Evolutionary conservation across 805 yeast species (phyloP), one percentile per base, ranked within the genome.

Genomic region (Debaryomyces hansenii): DNA sequence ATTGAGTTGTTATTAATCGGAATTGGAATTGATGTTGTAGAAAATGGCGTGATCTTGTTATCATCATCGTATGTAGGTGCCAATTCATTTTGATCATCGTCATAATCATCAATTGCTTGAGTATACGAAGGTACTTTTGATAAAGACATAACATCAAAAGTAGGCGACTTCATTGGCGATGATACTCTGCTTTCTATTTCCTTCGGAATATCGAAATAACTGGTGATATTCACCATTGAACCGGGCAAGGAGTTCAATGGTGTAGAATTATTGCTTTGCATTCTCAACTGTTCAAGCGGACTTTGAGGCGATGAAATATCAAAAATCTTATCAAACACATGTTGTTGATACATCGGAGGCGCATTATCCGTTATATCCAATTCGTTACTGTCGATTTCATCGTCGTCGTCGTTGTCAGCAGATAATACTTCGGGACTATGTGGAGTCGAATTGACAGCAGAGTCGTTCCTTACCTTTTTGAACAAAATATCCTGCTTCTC

Each of bases 291-390:
- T 47, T 70, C 75, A 32, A 65, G 44, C 0, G 75, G 75, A 15
- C 72, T 56, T 44, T 60, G 66, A 2, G 66, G 65, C 27, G 62
- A 55, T 20, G 58, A 56, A 36, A 64, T 56, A 55, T 74, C 78
- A 49, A 60, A 74, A 7, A 70, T 48, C 44, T 60, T 58, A 49
- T 74, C 79, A 47, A 57, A 60, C 4, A 62, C 57, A 44, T 71
- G 74, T 46, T 69, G 59, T 33, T 69, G 67, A 53, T 74, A 74
- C 27, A 72, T 38, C 4, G 79, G 79, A 20, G 79, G 79, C 6
- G 78, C 78, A 1, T 59, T 59, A 16, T 60, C 64, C 20, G 55
- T 58, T 5, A 58, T 49, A 35, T 58, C 66, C n/a, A 55, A 49
- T 11, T 59, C 65, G 20, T 54, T 51, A 10, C 56, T 63, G 12